Evolutionary conservation across 148 eudicot genomes (phyloP).

Genomic region (Nepenthes gracilis): DNA sequence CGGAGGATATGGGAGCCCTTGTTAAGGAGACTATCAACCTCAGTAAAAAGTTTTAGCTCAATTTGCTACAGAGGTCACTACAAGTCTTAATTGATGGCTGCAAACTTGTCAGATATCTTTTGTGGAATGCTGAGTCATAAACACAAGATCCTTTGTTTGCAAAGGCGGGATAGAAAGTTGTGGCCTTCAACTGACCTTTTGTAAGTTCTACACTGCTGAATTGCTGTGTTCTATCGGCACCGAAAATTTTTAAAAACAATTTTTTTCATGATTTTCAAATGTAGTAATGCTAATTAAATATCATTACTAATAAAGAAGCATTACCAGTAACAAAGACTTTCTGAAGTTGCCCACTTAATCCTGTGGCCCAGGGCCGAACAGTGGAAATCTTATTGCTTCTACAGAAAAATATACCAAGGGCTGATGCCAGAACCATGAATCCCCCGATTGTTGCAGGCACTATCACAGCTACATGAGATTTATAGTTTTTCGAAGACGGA

Average conservation of each 20-base stretch:
- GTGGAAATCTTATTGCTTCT: conserved; percentile 25
- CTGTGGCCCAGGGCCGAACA: conserved; percentile 49
- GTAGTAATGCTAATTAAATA: background rate
- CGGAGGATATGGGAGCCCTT: no score
- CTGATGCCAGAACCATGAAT: conserved; percentile 17
- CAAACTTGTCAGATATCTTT: no score
- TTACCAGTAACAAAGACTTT: conserved; percentile 68
- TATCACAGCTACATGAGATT: conserved; percentile 9
- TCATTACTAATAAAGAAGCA: background rate
- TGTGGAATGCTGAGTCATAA: no score
- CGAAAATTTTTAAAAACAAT: conserved; percentile 9
- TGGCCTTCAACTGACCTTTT: conserved; percentile 22
- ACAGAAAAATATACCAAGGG: conserved; percentile 21
- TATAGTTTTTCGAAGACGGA: background rate
- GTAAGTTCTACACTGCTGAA: conserved; percentile 8
- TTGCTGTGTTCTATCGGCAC: conserved; percentile 19
- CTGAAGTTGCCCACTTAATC: conserved; percentile 69
- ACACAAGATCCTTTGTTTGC: no score
- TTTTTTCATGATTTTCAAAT: background rate
- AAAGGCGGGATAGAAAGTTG: background rate
- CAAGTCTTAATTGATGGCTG: no score
- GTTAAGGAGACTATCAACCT: no score
- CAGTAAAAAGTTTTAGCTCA: no score
- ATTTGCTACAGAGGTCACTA: no score
- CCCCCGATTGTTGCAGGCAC: conserved; percentile 22